Base-by-base conservation (phyloP, 2,329 filamentous ascomycete species). In the Talaromyces albobiverticillius region DNA sequence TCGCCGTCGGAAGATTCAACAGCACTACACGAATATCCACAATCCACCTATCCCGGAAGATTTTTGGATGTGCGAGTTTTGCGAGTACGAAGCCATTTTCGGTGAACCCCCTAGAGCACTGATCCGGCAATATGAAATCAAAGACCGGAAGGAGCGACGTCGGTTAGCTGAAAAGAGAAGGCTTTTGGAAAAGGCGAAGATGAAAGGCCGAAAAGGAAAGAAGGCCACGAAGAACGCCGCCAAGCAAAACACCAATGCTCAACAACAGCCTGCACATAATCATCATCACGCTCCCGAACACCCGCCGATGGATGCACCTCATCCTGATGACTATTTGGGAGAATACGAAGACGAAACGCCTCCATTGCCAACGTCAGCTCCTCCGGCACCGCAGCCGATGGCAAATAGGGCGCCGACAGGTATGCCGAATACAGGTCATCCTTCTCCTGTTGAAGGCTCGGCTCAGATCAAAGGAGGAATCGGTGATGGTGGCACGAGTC, bases 61-160 rank as follows among this genome's bases (percentile, higher is more conserved):
- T 57, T 82, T 91, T 48, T 97, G 92, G 89, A 91, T 97, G 45
- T 99, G 94, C 73, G 90, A 96, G 66, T 97, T 97, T 69, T 99
- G 94, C 76, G 94, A 99, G 71, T 99, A 96, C 67, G 93, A 97
- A 72, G 84, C 85, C 50, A 96, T 99, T 47, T 97, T 96, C 68
- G 93, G 93, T n/a, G 81, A 81, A 50, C 89, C 89, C 2, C 94
- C 94, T 0, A 82, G 84, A 62, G 90, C 90, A 47, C 76, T 99
- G 52, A 95, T 97, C 59, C 84, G 89, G 38, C 85, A 91, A 58
- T 99, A 97, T 67, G 94, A 99, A 73, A 89, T 93, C 68, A 96
- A 96, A 70, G 94, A 96, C 67, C 86, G 90, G 32, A 87, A 88
- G 57, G 86, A 90, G 67, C 86, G 90, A 46, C 89, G 90, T 64